Base-by-base conservation (phyloP, 164 flowering plant species). In the Kalanchoe fedtschenkoi region DNA sequence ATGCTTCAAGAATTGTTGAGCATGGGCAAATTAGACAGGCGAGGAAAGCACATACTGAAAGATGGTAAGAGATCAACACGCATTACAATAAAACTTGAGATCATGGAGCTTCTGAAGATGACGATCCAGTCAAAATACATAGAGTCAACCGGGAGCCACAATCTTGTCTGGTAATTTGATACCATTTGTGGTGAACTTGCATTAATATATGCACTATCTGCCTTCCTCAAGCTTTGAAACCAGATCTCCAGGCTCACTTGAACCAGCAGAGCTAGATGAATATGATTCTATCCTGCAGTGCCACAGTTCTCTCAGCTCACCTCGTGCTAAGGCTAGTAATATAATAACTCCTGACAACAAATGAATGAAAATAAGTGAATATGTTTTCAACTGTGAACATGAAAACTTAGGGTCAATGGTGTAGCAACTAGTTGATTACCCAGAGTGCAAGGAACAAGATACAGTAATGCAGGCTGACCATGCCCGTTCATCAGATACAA, bases 401-500 rank as follows among this genome's bases (percentile, higher is more conserved):
- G 28, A 47, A 22, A 47, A 47, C 10, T 1, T 29, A 22, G 28
- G 24, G 5, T 47, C 54, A 47, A 4, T 21, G 29, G 29, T 21
- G 30, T 29, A 47, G 29, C 14, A 22, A 47, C 13, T 47, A 47
- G 54, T 22, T 28, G 28, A 39, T 41, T 61, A 61, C 63, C 63
- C n/a, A 61, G 39, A n/a, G 63, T 61, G 63, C 43, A 61, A 16
- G 63, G 63, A 61, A 61, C 63, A 15, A 61, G 43, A 46, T 61
- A 61, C 43, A 61, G 53, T 19, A 61, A 53, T 9, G 63, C 63
- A 6, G 63, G 63, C 41, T 61, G 63, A 19, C 63, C 63, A 42
- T 61, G 63, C 6, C 63, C 63, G 22, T 61, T 34, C 63, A 61
- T 61, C 47, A 61, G 47, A 46, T 61, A 39, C 15, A 61, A 61